These are phyloP conservation scores for Marchantia paleacea DNA, from an alignment of 225 moss, liverwort and hornwort species.

Conservation along the genomic window DNA sequence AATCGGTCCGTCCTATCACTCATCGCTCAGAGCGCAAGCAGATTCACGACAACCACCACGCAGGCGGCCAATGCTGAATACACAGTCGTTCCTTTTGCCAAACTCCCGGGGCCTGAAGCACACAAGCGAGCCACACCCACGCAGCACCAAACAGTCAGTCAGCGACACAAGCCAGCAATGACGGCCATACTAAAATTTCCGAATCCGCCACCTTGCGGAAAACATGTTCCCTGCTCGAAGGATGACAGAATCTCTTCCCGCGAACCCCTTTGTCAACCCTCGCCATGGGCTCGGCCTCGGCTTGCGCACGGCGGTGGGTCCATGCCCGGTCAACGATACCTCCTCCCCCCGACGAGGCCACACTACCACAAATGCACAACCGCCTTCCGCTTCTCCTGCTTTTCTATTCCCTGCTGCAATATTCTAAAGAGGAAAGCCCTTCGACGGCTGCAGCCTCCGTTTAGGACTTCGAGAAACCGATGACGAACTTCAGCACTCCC, in stretches of 20 bases:
- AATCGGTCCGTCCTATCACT: background rate
- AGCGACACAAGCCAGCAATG: background rate
- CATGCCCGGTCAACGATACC: no score
- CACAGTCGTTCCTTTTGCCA: background rate
- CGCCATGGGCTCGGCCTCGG: background rate
- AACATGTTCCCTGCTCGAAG: background rate
- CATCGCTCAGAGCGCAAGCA: background rate
- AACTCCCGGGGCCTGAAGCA: slow-evolving; percentile 24
- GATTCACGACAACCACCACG: background rate
- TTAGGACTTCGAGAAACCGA: no score
- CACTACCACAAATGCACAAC: no score
- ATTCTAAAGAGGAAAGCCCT: no score
- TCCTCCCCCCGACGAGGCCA: no score
- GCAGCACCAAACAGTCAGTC: background rate
- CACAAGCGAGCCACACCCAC: no score
- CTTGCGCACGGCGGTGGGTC: background rate
- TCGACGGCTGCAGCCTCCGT: no score
- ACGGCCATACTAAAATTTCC: no score
- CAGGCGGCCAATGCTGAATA: slow-evolving; percentile 2
- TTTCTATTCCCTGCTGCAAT: no score
- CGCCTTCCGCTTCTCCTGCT: no score
- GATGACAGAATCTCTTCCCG: background rate
- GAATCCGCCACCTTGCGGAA: background rate
- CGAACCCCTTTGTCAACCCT: background rate
- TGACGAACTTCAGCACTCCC: no score